Conservation (phyloP, 257 asterid genomes). For the Gardenia jasminoides region DNA sequence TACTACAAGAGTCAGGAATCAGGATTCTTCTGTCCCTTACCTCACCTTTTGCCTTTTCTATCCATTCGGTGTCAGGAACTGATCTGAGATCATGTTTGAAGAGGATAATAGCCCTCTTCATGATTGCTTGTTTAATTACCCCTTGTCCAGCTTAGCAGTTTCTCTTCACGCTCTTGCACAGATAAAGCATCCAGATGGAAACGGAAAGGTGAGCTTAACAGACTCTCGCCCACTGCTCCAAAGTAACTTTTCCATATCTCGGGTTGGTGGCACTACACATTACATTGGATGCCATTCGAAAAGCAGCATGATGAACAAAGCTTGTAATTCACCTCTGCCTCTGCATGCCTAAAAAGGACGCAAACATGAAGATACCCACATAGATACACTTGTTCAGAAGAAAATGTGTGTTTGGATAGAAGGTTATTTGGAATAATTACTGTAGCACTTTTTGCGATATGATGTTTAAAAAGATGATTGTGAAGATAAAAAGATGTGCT, state of each 20-base stretch:
- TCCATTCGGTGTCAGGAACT: background rate
- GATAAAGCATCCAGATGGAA: too few species aligned
- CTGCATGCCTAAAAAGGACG: constrained; percentile 8
- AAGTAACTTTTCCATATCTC: background rate
- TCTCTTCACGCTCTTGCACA: too few species aligned
- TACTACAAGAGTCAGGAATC: too few species aligned
- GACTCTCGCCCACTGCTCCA: background rate
- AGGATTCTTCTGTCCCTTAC: background rate
- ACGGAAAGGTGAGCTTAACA: background rate
- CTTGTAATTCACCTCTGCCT: background rate
- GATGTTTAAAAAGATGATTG: too few species aligned
- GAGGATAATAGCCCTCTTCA: background rate
- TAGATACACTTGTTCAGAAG: constrained; percentile 43
- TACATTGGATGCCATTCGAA: background rate
- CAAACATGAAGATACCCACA: constrained; percentile 40
- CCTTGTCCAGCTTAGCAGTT: too few species aligned
- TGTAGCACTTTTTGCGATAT: too few species aligned
- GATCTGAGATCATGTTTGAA: background rate
- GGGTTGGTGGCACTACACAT: background rate
- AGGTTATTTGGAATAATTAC: too few species aligned
- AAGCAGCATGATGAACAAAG: background rate
- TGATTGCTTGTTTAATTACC: background rate
- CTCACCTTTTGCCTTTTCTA: background rate
- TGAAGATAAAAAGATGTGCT: too few species aligned
- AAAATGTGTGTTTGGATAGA: too few species aligned